These are phyloP conservation scores for Apiospora hydei DNA, from an alignment of 2,329 filamentous ascomycete genomes.

Conservation along the genomic window DNA sequence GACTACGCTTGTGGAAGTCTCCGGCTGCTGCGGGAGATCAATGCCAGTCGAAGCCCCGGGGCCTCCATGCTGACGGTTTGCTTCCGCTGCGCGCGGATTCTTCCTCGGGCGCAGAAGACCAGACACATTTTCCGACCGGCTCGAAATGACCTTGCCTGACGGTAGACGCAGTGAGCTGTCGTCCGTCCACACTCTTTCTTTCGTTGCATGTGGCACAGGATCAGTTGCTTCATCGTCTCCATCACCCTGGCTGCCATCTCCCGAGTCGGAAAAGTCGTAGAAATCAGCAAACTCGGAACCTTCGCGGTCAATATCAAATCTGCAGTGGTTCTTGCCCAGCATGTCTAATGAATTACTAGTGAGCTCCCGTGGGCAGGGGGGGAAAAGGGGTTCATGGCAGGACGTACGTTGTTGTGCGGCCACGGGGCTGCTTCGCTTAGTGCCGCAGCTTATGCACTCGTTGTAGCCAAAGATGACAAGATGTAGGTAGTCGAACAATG, in stretches of 20 bases:
- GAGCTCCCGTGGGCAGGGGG: background rate
- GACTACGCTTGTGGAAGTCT: background rate
- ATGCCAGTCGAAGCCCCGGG: background rate
- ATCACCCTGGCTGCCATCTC: constrained; percentile 20
- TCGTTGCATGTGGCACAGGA: background rate
- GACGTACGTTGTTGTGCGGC: constrained; percentile 21
- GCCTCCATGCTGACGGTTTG: background rate
- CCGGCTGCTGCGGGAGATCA: background rate
- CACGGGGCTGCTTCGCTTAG: background rate
- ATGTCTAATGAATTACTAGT: constrained; percentile 45
- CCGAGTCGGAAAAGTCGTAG: constrained; percentile 43
- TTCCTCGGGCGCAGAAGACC: background rate
- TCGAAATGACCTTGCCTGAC: constrained; percentile 46
- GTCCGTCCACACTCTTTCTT: constrained; percentile 28
- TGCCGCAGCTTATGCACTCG: constrained; percentile 21
- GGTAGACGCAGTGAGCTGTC: constrained; percentile 43
- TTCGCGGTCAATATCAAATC: constrained; percentile 45
- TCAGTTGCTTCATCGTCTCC: constrained; percentile 15
- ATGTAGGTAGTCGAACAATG: constrained; percentile 19
- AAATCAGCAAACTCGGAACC: constrained; percentile 51
- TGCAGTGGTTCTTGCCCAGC: constrained; percentile 56
- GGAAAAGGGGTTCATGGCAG: background rate
- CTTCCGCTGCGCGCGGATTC: background rate
- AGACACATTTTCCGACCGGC: constrained; percentile 32
- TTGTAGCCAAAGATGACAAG: constrained; percentile 24